Base-by-base conservation (phyloP, 2,329 filamentous ascomycete species). In the Uncinocarpus reesii region DNA sequence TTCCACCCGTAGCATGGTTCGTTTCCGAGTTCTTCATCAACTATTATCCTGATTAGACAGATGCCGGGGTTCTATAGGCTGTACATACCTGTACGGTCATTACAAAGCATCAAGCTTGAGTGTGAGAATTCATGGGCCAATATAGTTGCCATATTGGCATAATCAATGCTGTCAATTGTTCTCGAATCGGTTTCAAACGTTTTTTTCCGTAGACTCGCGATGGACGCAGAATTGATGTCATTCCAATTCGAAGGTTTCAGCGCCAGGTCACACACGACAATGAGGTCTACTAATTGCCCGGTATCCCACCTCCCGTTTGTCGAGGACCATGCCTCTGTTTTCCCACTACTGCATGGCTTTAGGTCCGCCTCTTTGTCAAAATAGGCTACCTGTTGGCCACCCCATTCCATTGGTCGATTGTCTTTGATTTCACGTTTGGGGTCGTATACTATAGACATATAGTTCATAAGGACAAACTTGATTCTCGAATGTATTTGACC, bases 51-150 rank as follows among this genome's bases (percentile, higher is more conserved):
- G 10, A 20, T 35, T 45, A 45, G 32, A 26, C 15, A 37, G 26
- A 16, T 24, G 21, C 13, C 3, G 32, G 20, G 28, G 16, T 37
- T 15, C 16, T 28, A 2, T 7, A 11, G 32, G 41, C 15, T 7
- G n/a, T 35, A 45, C 29, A 45, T 45, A 45, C 42, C 7, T 7
- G 32, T 45, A 18, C 10, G 20, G 13, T 36, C 18, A 36, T 13
- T 26, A 18, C 15, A 18, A 20, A 16, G 37, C 10, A 45, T 45
- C 10, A 7, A 26, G n/a, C 29, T 20, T 16, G 42, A 45, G 15
- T 45, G 42, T 28, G 42, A 45, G 31, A 45, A 45, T 18, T 45
- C 42, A 45, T 45, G 42, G 42, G 42, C 37, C 20, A 45, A 28
- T 26, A 45, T 36, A 4, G 42, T 45, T 45, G 42, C 42, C 26